Conservation (phyloP, 352 stramenopile genomes). For the Globisporangium camurandrum region DNA sequence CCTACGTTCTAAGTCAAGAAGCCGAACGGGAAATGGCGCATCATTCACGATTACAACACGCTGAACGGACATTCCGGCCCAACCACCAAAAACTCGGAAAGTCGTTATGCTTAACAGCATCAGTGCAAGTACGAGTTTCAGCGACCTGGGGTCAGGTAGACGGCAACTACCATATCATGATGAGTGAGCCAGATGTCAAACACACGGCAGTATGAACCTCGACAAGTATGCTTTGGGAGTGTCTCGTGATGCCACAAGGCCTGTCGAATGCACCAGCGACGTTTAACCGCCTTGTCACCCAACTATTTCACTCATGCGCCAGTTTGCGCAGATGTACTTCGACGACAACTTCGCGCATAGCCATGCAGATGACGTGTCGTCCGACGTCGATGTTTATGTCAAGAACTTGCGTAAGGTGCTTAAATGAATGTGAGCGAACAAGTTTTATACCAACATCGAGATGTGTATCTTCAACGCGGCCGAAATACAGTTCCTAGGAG, state of each 20-base stretch:
- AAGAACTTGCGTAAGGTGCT: conserved; percentile 12
- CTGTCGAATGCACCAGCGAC: conserved; percentile 7
- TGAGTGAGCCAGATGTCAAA: too few relatives aligned
- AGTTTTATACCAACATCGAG: too few relatives aligned
- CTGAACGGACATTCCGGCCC: too few relatives aligned
- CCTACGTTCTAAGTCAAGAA: too few relatives aligned
- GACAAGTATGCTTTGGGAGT: neutral
- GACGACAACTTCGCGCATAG: conserved; percentile 18
- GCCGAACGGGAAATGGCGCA: too few relatives aligned
- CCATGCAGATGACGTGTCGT: conserved; percentile 3
- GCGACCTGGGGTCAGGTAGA: too few relatives aligned
- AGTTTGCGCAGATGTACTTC: conserved; percentile 16
- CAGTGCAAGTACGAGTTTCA: too few relatives aligned
- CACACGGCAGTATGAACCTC: too few relatives aligned
- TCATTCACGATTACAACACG: too few relatives aligned
- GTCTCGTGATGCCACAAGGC: neutral
- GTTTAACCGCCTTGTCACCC: conserved; percentile 19
- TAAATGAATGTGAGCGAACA: conserved; percentile 9
- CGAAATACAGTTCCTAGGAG: conserved; percentile 15
- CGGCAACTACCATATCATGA: too few relatives aligned
- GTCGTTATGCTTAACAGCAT: too few relatives aligned
- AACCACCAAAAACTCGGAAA: too few relatives aligned
- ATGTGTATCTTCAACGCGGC: conserved; percentile 15
- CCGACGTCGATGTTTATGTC: conserved; percentile 12
- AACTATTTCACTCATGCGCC: conserved; percentile 5